phyloP scores from a whole-genome alignment of 2,329 filamentous ascomycete species.

The Hymenoscyphus fraxineus region DNA sequence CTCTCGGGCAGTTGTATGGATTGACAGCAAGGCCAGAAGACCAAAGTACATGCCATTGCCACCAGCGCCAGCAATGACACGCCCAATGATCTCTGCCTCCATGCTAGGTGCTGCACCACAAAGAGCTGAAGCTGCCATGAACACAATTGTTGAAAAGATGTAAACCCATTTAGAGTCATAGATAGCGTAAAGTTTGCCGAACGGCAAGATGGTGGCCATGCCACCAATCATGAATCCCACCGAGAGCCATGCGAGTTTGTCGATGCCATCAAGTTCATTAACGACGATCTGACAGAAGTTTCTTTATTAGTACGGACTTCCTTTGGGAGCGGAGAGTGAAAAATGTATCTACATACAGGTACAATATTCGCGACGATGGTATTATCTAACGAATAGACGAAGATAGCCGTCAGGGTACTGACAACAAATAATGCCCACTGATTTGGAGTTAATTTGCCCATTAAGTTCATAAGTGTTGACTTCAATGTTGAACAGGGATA shows the following conservation, averaged over 20 bases:
- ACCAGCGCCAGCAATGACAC: conserved; percentile 43
- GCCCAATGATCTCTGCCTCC: conserved; percentile 46
- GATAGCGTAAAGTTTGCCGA: conserved; percentile 34
- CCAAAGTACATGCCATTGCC: conserved; percentile 45
- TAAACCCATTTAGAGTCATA: conserved; percentile 36
- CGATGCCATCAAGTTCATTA: conserved; percentile 34
- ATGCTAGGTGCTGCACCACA: conserved; percentile 37
- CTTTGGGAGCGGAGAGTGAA: no score
- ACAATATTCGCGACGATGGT: conserved; percentile 5
- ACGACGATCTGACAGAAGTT: background rate
- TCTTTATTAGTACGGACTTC: no score
- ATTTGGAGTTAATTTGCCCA: no score
- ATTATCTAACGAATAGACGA: conserved; percentile 30
- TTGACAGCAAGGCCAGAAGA: conserved; percentile 31
- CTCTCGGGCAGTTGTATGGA: conserved; percentile 34
- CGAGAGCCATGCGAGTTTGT: conserved; percentile 42
- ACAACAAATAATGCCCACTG: conserved; percentile 28
- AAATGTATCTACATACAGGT: no score
- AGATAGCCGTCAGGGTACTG: conserved; percentile 32
- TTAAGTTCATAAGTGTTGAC: no score
- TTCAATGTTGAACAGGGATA: no score
- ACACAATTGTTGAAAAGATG: conserved; percentile 30
- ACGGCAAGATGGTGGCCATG: conserved; percentile 38
- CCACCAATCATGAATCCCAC: conserved; percentile 42
- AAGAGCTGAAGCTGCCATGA: conserved; percentile 34